These are phyloP conservation scores for Geum urbanum DNA, from an alignment of 306 rosid species.

Conservation along the genomic window DNA sequence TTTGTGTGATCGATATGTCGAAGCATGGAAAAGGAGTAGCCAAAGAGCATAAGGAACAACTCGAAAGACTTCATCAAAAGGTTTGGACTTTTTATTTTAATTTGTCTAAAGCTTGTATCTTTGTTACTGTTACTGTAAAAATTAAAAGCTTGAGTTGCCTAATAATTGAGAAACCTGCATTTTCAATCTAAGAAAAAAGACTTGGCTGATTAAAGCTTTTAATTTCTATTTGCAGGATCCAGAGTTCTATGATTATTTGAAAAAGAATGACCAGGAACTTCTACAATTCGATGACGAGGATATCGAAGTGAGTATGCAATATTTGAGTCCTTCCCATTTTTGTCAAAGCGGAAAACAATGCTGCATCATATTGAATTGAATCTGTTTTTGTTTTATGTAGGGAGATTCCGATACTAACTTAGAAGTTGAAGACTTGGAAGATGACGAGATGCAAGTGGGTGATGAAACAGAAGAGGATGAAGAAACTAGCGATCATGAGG, in stretches of 20 bases:
- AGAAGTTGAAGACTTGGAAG: slow-evolving; percentile 54
- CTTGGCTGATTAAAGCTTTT: no score
- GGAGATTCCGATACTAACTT: slow-evolving; percentile 47
- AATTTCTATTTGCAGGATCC: slow-evolving; percentile 77
- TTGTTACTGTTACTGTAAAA: no score
- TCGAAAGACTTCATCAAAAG: slow-evolving; percentile 63
- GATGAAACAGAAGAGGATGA: slow-evolving; percentile 32
- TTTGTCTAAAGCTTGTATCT: background rate
- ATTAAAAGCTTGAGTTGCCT: no score
- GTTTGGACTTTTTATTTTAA: slow-evolving; percentile 25
- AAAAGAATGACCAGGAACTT: slow-evolving; percentile 73
- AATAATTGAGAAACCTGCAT: background rate
- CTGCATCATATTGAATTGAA: slow-evolving; percentile 5
- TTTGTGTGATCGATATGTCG: no score
- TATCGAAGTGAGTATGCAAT: slow-evolving; percentile 48
- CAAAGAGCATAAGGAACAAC: slow-evolving; percentile 60
- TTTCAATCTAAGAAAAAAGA: no score
- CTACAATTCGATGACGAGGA: slow-evolving; percentile 71
- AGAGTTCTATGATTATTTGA: slow-evolving; percentile 71
- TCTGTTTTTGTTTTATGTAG: slow-evolving; percentile 39
- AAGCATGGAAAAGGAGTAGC: slow-evolving; percentile 21
- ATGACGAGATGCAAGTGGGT: slow-evolving; percentile 36
- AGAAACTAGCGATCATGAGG: slow-evolving; percentile 28
- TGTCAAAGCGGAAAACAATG: no score
- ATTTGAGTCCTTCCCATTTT: background rate